Evolutionary conservation across 1,139 yeast species (phyloP).

Genomic region (Pichia sp.): DNA sequence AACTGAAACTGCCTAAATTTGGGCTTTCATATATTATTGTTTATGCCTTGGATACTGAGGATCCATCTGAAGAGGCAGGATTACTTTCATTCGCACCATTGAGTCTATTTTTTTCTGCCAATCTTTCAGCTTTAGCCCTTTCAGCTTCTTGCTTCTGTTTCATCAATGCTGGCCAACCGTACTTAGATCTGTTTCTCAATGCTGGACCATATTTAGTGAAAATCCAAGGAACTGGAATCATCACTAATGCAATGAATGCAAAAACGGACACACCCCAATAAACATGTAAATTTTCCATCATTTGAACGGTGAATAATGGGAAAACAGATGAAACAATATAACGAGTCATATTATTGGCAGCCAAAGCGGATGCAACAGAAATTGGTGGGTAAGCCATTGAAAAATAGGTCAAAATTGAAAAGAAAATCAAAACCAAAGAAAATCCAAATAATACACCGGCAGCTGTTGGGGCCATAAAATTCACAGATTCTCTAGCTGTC

Average conservation of each 20-base stretch:
- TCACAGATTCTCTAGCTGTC: conserved; percentile 55
- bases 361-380: conserved; percentile 66
- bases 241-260: conserved; percentile 61
- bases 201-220: conserved; percentile 47
- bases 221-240: conserved; percentile 65
- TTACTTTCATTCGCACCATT: neutral
- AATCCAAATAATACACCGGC: conserved; percentile 74
- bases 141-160: conserved; percentile 12
- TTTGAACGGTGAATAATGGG: conserved; percentile 65
- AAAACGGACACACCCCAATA: conserved; percentile 77
- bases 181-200: conserved; percentile 45
- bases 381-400: conserved; percentile 69
- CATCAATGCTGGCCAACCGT: conserved; percentile 45
- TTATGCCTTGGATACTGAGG: no score
- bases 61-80: neutral
- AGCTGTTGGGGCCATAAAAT: conserved; percentile 75
- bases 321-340: conserved; percentile 54
- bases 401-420: conserved; percentile 63
- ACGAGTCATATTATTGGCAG: conserved; percentile 69
- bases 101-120: neutral
- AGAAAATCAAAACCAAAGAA: conserved; percentile 66
- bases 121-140: neutral
- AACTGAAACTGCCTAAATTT: no score
- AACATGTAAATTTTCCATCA: conserved; percentile 58
- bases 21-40: no score